A percentile compares a stretch with the other conserved stretches of the same genome.
Conservation (phyloP, 352 stramenopile species). For the Phytopythium mirpurense region DNA sequence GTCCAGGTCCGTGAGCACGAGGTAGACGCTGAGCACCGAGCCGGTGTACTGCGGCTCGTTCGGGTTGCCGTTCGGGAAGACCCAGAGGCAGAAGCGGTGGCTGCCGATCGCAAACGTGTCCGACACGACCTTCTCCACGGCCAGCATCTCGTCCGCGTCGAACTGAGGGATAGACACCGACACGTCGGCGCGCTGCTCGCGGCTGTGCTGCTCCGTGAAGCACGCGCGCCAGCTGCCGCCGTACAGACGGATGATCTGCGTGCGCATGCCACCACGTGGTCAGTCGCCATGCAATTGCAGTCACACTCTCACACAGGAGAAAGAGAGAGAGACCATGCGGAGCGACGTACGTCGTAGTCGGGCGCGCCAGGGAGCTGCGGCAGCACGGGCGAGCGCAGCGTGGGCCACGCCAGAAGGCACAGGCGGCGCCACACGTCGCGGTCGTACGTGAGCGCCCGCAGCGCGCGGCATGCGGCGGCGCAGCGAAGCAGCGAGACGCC, state of each 20-base stretch:
- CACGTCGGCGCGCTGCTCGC: slow-evolving; percentile 46
- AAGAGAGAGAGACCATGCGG: neutral
- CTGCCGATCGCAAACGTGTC: slow-evolving; percentile 68
- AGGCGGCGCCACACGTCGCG: slow-evolving; percentile 63
- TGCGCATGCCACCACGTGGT: no score
- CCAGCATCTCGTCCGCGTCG: slow-evolving; percentile 16
- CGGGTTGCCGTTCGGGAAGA: slow-evolving; percentile 76
- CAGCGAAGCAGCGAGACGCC: slow-evolving; percentile 49
- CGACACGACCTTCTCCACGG: slow-evolving; percentile 67
- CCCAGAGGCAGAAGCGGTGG: slow-evolving; percentile 75
- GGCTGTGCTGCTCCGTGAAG: slow-evolving; percentile 46
- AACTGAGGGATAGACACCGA: slow-evolving; percentile 56
- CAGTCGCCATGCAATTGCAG: no score
- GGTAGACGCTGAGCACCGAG: slow-evolving; percentile 68
- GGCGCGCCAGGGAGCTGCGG: slow-evolving; percentile 64
- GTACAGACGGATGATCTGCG: slow-evolving; percentile 35
- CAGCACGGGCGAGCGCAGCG: slow-evolving; percentile 44
- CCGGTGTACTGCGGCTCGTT: slow-evolving; percentile 70
- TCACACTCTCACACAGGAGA: no score
- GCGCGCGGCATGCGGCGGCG: slow-evolving; percentile 33
- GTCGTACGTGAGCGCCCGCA: slow-evolving; percentile 45
- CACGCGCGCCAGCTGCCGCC: slow-evolving; percentile 67
- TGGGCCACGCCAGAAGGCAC: slow-evolving; percentile 55
- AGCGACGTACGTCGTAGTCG: slow-evolving; percentile 74
- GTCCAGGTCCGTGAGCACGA: slow-evolving; percentile 72